Conservation (phyloP, 2,329 filamentous ascomycete genomes). For the Hypoxylon sp. region DNA sequence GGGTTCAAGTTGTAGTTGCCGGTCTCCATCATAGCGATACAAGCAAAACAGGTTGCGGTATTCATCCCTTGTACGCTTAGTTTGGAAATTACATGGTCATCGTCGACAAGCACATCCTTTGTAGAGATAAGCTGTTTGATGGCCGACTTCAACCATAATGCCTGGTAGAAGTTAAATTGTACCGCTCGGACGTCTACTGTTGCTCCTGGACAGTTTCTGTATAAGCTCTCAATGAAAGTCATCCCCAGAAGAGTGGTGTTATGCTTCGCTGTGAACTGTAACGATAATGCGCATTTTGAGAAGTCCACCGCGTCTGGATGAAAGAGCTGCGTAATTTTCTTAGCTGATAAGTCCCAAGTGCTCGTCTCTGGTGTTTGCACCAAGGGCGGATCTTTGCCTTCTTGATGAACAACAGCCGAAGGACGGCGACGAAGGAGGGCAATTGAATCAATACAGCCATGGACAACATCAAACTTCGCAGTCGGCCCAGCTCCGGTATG, state of each 20-base stretch:
- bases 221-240: constrained; percentile 12
- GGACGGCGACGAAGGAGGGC: neutral
- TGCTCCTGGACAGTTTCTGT: neutral
- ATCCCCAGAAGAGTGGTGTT: constrained; percentile 1
- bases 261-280: neutral
- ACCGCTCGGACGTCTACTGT: constrained; percentile 12
- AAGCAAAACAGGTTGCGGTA: constrained; percentile 22
- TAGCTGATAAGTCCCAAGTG: neutral
- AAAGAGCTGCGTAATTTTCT: constrained; percentile 5
- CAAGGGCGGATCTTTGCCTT: neutral
- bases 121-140: no score
- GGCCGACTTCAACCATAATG: neutral
- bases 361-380: neutral
- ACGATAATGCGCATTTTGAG: constrained; percentile 2
- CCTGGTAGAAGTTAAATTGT: neutral
- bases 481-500: neutral
- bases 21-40: constrained; percentile 35
- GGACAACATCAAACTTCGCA: constrained; percentile 2
- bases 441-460: neutral
- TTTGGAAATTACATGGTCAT: neutral
- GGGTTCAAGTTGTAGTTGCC: constrained; percentile 29
- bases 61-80: neutral
- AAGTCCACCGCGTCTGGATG: constrained; percentile 1
- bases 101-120: neutral
- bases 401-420: neutral